These are phyloP conservation scores for Phalaenopsis aphrodite DNA, from an alignment of 106 monocot genomes.

Conservation along the genomic window DNA sequence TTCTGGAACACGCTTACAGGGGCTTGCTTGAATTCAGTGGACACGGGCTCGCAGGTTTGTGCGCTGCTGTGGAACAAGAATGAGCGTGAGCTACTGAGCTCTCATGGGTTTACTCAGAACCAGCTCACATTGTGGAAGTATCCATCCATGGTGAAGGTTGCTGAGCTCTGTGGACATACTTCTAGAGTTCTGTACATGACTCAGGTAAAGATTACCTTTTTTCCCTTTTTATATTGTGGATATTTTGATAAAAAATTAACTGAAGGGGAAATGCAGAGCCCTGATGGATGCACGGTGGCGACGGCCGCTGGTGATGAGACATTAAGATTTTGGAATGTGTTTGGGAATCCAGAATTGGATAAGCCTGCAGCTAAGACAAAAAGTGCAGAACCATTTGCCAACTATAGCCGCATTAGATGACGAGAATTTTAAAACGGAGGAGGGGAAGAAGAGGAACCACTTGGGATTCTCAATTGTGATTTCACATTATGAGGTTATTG, in stretches of 20 bases:
- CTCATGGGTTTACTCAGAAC: slow-evolving; percentile 49
- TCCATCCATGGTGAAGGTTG: slow-evolving; percentile 24
- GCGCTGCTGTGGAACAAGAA: slow-evolving; percentile 61
- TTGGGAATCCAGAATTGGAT: slow-evolving; percentile 39
- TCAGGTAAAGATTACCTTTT: slow-evolving; percentile 8
- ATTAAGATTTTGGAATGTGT: slow-evolving; percentile 59
- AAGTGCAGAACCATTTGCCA: slow-evolving; percentile 24
- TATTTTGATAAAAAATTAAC: neutral
- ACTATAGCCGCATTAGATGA: slow-evolving; percentile 40
- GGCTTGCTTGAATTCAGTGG: slow-evolving; percentile 42
- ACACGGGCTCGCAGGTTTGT: slow-evolving; percentile 56
- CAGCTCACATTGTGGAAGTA: slow-evolving; percentile 23
- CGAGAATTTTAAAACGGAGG: neutral
- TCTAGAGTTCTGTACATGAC: slow-evolving; percentile 21
- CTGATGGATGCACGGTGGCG: slow-evolving; percentile 50
- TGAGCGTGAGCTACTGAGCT: slow-evolving; percentile 58
- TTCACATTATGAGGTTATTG: neutral
- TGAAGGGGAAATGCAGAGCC: slow-evolving; percentile 31
- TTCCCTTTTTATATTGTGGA: neutral
- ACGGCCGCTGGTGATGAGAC: slow-evolving; percentile 61
- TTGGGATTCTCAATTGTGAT: neutral
- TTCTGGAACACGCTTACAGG: slow-evolving; percentile 61
- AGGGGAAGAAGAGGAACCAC: neutral
- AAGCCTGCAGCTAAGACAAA: slow-evolving; percentile 29
- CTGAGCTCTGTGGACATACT: slow-evolving; percentile 13